Evolutionary conservation across 2,329 filamentous ascomycete species (phyloP), one percentile per base, ranked within the genome.

Genomic region (Fusarium albosuccineum): DNA sequence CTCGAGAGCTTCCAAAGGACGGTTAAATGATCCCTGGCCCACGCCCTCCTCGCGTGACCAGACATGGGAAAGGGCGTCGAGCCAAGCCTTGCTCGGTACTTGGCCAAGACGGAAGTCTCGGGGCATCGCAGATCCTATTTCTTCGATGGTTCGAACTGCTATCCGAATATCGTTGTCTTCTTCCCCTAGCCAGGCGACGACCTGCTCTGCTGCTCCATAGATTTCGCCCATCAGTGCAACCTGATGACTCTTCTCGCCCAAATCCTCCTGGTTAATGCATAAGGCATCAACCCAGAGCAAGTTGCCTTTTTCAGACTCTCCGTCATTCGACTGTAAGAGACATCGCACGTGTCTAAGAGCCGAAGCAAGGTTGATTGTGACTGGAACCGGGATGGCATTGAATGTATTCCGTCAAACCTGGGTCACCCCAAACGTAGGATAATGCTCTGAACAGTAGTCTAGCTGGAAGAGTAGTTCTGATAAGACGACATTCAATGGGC

Each of bases 341-440:
- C 17, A 42, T 22, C 40, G n/a, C 40, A 17, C 40, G 40, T 26
- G 17, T 42, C 40, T 42, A 4, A 26, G 40, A 42, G 40, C 40
- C 40, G 40, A 42, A 26, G 40, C 40, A 42, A 42, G 40, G 40
- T 42, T 42, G 40, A 42, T 42, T 42, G 40, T 42, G 40, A 42
- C 40, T 42, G 40, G 40, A 42, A 42, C 40, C 40, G 40, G 40
- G 40, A 42, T 42, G n/a, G 9, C 40, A 36, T 36, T 36, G 9
- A 36, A 36, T 36, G 34, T 36, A 36, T 36, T 36, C 34, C 34
- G 34, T 36, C 34, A 6, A 36, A 36, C 34, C 34, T 11, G 34
- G 34, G 34, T 36, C 34, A 36, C 34, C 34, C 34, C 34, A 36
- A 36, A 36, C 34, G 34, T 36, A 36, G 34, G 34, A 36, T 36